A percentile compares a stretch with the other conserved stretches of the same genome.
These are phyloP conservation scores for Fusarium sp. DNA, from an alignment of 2,329 filamentous ascomycete species.

Conservation along the genomic window DNA sequence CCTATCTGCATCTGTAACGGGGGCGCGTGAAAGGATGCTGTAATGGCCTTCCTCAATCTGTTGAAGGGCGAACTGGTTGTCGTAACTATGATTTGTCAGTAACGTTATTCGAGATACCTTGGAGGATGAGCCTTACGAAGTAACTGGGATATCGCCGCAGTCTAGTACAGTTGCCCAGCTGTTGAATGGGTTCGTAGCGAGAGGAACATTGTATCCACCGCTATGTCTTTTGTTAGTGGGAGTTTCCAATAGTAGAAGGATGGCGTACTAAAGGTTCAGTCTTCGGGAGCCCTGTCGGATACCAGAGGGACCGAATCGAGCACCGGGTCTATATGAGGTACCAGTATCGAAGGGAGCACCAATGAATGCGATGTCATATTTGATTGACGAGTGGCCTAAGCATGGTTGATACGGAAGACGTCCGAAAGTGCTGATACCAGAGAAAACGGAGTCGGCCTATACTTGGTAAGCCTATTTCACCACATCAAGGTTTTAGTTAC, in stretches of 20 bases:
- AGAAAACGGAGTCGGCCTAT: slow-evolving; percentile 88
- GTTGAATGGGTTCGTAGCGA: slow-evolving; percentile 84
- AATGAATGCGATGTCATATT: slow-evolving; percentile 88
- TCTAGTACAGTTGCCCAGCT: slow-evolving; percentile 84
- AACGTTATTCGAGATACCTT: neutral
- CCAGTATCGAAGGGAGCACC: slow-evolving; percentile 89
- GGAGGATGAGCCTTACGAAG: slow-evolving; percentile 69
- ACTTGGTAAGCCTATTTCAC: neutral
- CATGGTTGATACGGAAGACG: slow-evolving; percentile 83
- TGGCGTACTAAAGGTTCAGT: slow-evolving; percentile 85
- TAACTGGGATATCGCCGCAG: slow-evolving; percentile 88
- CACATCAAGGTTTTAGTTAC: rapidly evolving
- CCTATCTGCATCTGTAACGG: slow-evolving; percentile 76
- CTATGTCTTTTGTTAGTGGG: slow-evolving; percentile 57
- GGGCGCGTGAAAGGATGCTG: slow-evolving; percentile 77
- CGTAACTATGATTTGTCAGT: slow-evolving; percentile 68
- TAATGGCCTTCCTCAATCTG: slow-evolving; percentile 91
- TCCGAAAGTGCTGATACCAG: slow-evolving; percentile 88
- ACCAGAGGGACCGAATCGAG: slow-evolving; percentile 85
- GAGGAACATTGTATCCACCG: slow-evolving; percentile 87
- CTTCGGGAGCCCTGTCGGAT: slow-evolving; percentile 89
- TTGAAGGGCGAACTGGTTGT: slow-evolving; percentile 83
- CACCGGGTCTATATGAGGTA: slow-evolving; percentile 86
- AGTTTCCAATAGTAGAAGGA: neutral
- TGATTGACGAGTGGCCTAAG: slow-evolving; percentile 75